Percentiles rank a stretch among this genome's conserved stretches.
phyloP scores from a whole-genome alignment of 805 yeast species.

The Lachancea kluyveri region DNA sequence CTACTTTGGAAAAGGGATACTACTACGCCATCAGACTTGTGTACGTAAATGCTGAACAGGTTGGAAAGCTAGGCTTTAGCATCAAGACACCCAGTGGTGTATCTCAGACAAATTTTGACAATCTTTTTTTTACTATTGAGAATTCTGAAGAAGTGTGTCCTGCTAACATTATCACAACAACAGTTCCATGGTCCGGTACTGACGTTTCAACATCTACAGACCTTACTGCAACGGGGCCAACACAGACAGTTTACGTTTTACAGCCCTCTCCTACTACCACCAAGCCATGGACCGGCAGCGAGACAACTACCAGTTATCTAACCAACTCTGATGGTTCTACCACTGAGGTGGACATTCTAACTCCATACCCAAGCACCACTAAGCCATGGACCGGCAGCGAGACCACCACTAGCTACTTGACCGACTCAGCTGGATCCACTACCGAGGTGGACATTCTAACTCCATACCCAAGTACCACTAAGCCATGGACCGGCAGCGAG shows the following conservation, averaged over 20 bases:
- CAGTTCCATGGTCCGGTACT: conserved; percentile 1
- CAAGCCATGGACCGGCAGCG: conserved; percentile 1
- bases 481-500: conserved; percentile 3
- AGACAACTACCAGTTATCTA: background rate
- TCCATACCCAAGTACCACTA: conserved; percentile 2
- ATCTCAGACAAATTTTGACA: conserved; percentile 5
- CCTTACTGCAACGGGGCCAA: conserved; percentile 3
- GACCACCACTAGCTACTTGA: conserved; percentile 1
- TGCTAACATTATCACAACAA: background rate
- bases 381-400: conserved; percentile 5
- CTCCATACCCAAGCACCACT: conserved; percentile 4
- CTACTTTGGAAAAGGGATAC: conserved; percentile 9
- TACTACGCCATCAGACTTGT: conserved; percentile 18
- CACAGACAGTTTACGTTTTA: conserved; percentile 2
- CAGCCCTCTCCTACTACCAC: conserved; percentile 1
- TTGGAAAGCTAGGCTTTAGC: conserved; percentile 7
- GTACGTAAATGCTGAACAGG: conserved; percentile 9
- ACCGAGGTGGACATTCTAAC: conserved; percentile 4
- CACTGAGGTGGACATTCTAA: conserved; percentile 2
- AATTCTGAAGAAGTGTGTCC: conserved; percentile 2
- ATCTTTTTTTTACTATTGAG: conserved; percentile 9
- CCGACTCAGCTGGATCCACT: conserved; percentile 3
- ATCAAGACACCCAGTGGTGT: conserved; percentile 11
- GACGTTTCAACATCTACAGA: conserved; percentile 1
- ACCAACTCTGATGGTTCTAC: conserved; percentile 4